Base-by-base conservation (phyloP, 1,284 basidiomycete species). In the Ganoderma meredithae region DNA sequence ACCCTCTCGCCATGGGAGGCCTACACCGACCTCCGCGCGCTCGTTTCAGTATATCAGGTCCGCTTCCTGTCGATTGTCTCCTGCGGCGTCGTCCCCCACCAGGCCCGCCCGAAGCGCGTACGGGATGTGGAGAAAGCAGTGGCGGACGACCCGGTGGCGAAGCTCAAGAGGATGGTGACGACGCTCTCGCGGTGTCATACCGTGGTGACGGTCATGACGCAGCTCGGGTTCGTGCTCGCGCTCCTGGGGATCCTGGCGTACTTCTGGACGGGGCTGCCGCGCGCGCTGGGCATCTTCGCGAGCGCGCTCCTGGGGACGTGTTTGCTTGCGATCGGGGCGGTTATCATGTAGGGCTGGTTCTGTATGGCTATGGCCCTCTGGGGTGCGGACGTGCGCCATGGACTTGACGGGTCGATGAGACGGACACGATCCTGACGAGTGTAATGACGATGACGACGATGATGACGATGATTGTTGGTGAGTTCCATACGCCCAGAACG, bases 151-250 rank as follows among this genome's bases (percentile, higher is more conserved):
- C 55, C 62, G 15, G 70, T 63, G 19, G 52, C 65, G 22, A 60
- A 43, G 31, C 65, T 73, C 27, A 65, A 72, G 40, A 74, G 76
- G 12, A 78, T 81, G 53, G 71, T 78, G n/a, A 67, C 68, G 55
- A 68, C 81, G 31, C 76, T 83, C n/a, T 71, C 75, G 63, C 74
- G 76, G 19, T 79, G 76, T 60, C 80, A 82, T 59, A 71, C 71
- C 1, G 66, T 79, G 15, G 79, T 79, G 43, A 76, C 77, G 58
- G 53, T 69, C 63, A 74, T 81, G 65, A 65, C 76, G 6, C 71
- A 76, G 27, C 53, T 78, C 7, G 82, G 82, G 1, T 83, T 81
- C 72, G 31, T 79, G 19, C 74, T 82, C 36, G 77, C 76, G 8
- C 64, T 81, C 33, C 60, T 76, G 2, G 81, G 81, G 3, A 74